Evolutionary conservation across 352 stramenopile genomes (phyloP).

Genomic region (Globisporangium camurandrum): DNA sequence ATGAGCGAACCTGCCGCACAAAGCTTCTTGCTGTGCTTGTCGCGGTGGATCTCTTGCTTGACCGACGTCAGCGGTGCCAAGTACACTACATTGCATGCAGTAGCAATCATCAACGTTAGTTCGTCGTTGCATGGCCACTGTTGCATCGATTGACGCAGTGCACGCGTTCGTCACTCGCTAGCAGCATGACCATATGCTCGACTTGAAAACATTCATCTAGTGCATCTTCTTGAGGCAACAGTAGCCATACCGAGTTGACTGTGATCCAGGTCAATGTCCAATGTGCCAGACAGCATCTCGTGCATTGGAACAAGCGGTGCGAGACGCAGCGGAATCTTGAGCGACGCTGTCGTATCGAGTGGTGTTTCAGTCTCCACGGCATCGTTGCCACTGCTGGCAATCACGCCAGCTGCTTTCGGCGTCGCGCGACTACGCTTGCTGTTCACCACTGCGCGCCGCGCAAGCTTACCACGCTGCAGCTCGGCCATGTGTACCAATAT

Average conservation of each 20-base stretch:
- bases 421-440: background rate
- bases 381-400: background rate
- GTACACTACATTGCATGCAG: conserved; percentile 20
- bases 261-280: conserved; percentile 21
- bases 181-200: too few relatives aligned
- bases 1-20: background rate
- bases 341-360: too few relatives aligned
- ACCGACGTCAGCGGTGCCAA: conserved; percentile 27
- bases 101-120: too few relatives aligned
- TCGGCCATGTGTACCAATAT: background rate
- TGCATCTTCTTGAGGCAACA: background rate
- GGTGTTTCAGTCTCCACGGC: background rate
- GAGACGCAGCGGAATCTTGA: conserved; percentile 1
- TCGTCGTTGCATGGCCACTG: too few relatives aligned
- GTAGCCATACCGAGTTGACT: conserved; percentile 28
- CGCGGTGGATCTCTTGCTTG: conserved; percentile 31
- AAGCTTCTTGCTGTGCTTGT: conserved; percentile 18
- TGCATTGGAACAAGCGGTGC: conserved; percentile 20
- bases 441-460: background rate
- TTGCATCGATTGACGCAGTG: too few relatives aligned
- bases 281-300: conserved; percentile 11
- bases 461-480: background rate
- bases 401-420: background rate
- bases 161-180: too few relatives aligned
- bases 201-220: too few relatives aligned